Evolutionary conservation across 2,329 filamentous ascomycete genomes (phyloP).

Genomic region (Ophiostoma triangulosporum): DNA sequence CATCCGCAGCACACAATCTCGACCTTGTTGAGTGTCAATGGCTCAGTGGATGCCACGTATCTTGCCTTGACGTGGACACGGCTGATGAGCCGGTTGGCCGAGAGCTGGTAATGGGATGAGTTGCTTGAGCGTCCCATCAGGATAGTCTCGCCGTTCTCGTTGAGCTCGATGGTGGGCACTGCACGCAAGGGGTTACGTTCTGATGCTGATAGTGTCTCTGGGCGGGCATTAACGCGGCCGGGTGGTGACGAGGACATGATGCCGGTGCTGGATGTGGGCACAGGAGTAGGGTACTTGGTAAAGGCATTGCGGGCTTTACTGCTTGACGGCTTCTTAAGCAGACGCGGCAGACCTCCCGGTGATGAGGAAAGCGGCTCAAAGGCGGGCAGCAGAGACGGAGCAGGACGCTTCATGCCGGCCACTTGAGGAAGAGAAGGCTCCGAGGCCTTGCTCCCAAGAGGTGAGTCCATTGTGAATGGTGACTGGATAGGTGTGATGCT

Average conservation of each 20-base stretch:
- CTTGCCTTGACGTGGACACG: slow-evolving; percentile 82
- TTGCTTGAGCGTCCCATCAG: slow-evolving; percentile 89
- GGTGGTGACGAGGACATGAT: slow-evolving; percentile 81
- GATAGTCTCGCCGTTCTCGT: slow-evolving; percentile 66
- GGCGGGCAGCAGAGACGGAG: slow-evolving; percentile 58
- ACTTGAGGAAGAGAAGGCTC: slow-evolving; percentile 24
- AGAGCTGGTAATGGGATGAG: slow-evolving; percentile 90
- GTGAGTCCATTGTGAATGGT: slow-evolving; percentile 27
- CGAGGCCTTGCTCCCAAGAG: slow-evolving; percentile 20
- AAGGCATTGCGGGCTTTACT: slow-evolving; percentile 27
- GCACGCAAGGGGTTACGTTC: slow-evolving; percentile 73
- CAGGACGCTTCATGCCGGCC: slow-evolving; percentile 44
- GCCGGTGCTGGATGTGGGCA: slow-evolving; percentile 86
- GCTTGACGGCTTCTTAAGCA: slow-evolving; percentile 37
- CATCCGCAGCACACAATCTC: slow-evolving; percentile 87
- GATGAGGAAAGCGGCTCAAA: slow-evolving; percentile 74
- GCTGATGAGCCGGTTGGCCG: slow-evolving; percentile 82
- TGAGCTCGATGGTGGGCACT: slow-evolving; percentile 70
- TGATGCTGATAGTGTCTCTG: slow-evolving; percentile 50
- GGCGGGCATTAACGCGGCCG: slow-evolving; percentile 23
- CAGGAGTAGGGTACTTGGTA: slow-evolving; percentile 77
- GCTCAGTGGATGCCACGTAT: slow-evolving; percentile 57
- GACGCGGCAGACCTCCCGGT: slow-evolving; percentile 54
- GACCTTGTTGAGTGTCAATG: slow-evolving; percentile 60
- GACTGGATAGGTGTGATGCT: background rate